A percentile compares a stretch with the other conserved stretches of the same genome.
These are phyloP conservation scores for Aureobasidium sp. DNA, from an alignment of 2,329 filamentous ascomycete genomes.

Conservation along the genomic window DNA sequence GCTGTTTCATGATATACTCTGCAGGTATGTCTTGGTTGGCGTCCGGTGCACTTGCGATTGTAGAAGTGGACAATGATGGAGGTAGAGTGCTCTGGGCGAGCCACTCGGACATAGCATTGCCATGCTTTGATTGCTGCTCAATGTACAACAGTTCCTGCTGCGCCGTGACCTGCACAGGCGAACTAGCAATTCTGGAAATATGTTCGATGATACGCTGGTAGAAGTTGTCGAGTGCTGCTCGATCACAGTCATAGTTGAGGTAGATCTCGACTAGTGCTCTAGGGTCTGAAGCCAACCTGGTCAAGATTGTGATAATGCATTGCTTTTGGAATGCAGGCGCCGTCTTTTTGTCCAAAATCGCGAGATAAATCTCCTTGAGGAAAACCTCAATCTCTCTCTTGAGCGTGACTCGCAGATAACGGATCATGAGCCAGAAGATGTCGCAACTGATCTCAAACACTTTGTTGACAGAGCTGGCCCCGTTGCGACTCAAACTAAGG, in stretches of 20 bases:
- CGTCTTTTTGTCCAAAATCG: constrained; percentile 87
- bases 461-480: constrained; percentile 88
- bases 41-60: constrained; percentile 58
- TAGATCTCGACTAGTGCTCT: constrained; percentile 94
- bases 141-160: constrained; percentile 88
- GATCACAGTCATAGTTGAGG: constrained; percentile 98
- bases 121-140: constrained; percentile 71
- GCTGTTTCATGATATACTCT: constrained; percentile 92
- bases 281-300: constrained; percentile 86
- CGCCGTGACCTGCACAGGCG: constrained; percentile 78
- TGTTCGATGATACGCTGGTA: constrained; percentile 97
- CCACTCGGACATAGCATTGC: constrained; percentile 75
- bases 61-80: constrained; percentile 84
- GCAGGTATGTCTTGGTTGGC: constrained; percentile 73
- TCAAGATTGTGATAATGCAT: constrained; percentile 88
- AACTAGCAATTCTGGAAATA: constrained; percentile 85
- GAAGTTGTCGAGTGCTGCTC: constrained; percentile 93
- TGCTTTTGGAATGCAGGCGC: constrained; percentile 93
- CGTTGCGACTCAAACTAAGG: constrained; percentile 93
- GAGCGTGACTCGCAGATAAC: constrained; percentile 91
- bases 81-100: constrained; percentile 87
- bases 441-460: constrained; percentile 98
- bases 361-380: constrained; percentile 95
- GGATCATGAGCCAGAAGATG: constrained; percentile 98
- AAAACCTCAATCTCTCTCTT: constrained; percentile 99